Percentiles rank a stretch among this genome's conserved stretches.
These are phyloP conservation scores for Melastoma malabathricum DNA, from an alignment of 345 rosid species.

Conservation along the genomic window DNA sequence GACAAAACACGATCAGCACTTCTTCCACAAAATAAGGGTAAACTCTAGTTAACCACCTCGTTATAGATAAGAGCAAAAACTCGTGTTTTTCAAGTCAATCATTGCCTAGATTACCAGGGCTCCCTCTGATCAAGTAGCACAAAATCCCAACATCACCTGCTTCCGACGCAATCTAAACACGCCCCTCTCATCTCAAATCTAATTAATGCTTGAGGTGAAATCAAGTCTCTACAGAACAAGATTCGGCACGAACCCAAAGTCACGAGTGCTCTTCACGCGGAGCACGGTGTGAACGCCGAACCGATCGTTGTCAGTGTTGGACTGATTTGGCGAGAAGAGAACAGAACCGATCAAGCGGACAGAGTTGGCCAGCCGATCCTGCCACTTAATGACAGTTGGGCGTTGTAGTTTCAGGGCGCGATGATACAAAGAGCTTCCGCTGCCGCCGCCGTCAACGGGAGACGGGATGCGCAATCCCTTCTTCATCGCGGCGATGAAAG, in stretches of 20 bases:
- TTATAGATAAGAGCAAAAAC: too few species aligned
- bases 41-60: too few species aligned
- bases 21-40: too few species aligned
- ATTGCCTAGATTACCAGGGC: too few species aligned
- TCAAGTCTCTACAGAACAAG: not conserved
- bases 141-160: too few species aligned
- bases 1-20: not conserved
- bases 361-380: conserved; percentile 23
- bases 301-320: conserved; percentile 1
- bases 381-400: conserved; percentile 29
- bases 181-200: not conserved
- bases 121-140: too few species aligned
- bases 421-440: conserved; percentile 29
- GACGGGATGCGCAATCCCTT: too few species aligned
- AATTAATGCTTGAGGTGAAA: not conserved
- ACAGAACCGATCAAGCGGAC: conserved; percentile 48
- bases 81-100: too few species aligned
- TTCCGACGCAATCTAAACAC: too few species aligned
- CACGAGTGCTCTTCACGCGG: conserved; percentile 16
- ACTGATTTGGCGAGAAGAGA: conserved; percentile 15
- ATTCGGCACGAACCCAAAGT: conserved; percentile 20
- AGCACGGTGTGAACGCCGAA: conserved; percentile 38
- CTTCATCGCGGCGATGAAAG: too few species aligned
- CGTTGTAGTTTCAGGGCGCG: conserved; percentile 42
- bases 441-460: conserved; percentile 10